Evolutionary conservation across 2,329 filamentous ascomycete species (phyloP).

Genomic region (Metarhizium anisopliae): DNA sequence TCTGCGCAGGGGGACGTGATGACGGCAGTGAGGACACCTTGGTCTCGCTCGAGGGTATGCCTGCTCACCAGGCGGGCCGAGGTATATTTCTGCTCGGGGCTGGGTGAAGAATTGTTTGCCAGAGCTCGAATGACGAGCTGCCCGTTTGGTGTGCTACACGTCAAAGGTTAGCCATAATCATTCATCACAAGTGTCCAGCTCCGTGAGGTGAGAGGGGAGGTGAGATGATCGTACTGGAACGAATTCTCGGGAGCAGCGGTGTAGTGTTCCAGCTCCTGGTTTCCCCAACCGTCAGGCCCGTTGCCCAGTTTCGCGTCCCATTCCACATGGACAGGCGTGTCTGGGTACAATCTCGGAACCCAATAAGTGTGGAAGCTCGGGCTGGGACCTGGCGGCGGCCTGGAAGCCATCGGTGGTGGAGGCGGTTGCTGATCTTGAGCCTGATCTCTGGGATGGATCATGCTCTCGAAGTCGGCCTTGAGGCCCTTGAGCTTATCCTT

Average conservation of each 20-base stretch:
- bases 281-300: conserved; percentile 53
- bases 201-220: not conserved
- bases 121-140: conserved; percentile 45
- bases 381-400: conserved; percentile 9
- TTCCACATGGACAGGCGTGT: conserved; percentile 36
- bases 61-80: conserved; percentile 46
- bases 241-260: conserved; percentile 38
- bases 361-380: conserved; percentile 32
- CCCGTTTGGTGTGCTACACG: conserved; percentile 33
- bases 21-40: conserved; percentile 43
- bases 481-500: conserved; percentile 28
- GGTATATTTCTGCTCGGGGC: conserved; percentile 37
- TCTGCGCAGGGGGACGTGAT: conserved; percentile 42
- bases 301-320: conserved; percentile 46
- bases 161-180: not conserved
- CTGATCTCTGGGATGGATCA: conserved; percentile 20
- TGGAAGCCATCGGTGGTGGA: conserved; percentile 12
- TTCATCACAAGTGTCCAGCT: no score
- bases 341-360: conserved; percentile 39
- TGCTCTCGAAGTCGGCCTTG: conserved; percentile 28
- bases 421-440: conserved; percentile 9
- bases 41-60: conserved; percentile 38
- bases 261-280: conserved; percentile 52
- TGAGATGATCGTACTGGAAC: conserved; percentile 32
- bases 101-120: conserved; percentile 22